These are phyloP conservation scores for Bocquillonia castaneifolia DNA, from an alignment of 441 rosid genomes.

Conservation along the genomic window DNA sequence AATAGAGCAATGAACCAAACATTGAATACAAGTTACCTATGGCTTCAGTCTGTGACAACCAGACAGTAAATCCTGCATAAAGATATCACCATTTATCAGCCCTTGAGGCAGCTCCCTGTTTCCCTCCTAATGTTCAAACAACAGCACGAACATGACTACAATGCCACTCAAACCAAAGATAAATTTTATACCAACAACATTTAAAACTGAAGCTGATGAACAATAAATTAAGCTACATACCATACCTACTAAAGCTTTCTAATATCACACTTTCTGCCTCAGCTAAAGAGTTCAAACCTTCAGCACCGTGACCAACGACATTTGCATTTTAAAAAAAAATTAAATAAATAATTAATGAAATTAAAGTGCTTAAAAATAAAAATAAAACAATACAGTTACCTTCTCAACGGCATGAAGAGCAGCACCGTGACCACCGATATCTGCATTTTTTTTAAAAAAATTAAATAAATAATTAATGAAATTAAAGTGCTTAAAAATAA, in stretches of 20 bases:
- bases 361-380: too few species aligned
- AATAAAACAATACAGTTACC: too few species aligned
- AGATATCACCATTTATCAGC: slow-evolving; percentile 69
- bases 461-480: too few species aligned
- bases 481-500: too few species aligned
- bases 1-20: slow-evolving; percentile 11
- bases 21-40: slow-evolving; percentile 32
- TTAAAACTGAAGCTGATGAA: not conserved
- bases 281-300: slow-evolving; percentile 60
- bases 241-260: slow-evolving; percentile 84
- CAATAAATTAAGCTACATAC: not conserved
- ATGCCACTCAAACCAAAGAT: slow-evolving; percentile 23
- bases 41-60: slow-evolving; percentile 81
- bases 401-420: slow-evolving; percentile 95
- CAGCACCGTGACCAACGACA: too few species aligned
- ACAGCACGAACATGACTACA: slow-evolving; percentile 81
- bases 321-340: too few species aligned
- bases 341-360: too few species aligned
- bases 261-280: slow-evolving; percentile 62
- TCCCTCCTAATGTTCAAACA: slow-evolving; percentile 81
- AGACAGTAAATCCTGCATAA: slow-evolving; percentile 77
- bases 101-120: slow-evolving; percentile 65
- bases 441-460: too few species aligned
- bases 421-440: too few species aligned
- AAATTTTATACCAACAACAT: not conserved